Evolutionary conservation across 257 asterid species (phyloP), one percentile per base, ranked within the genome.

Genomic region (Lycium ferocissimum): DNA sequence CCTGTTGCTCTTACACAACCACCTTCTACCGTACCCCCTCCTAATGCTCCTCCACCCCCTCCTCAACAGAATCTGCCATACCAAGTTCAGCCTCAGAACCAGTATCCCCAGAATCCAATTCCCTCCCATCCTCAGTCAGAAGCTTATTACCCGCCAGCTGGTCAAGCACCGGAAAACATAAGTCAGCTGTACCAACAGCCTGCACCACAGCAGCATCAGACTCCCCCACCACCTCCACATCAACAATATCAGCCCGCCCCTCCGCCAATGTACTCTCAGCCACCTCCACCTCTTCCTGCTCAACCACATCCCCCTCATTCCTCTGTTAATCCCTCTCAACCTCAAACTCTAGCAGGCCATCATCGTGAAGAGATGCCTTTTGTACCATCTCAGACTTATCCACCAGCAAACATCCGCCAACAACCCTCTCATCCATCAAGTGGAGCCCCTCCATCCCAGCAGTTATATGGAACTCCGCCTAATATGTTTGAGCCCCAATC

Each of bases 401-500:
- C 91, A 15, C 89, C 91, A 70, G 89, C 91, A 82, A 82, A 85
- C 56, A 79, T 83, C 40, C 93, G 80, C 86, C 97, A 92, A 38
- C 91, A 92, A 38, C 91, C 92, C 49, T 82, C 93, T 81, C 88
- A 80, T 69, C 91, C 95, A 53, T 83, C 92, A 15, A 51, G 86
- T 85, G 94, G 92, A 82, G 91, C 86, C 33, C 88, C 93, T 86
- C 89, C 92, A 49, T 91, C 92, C 47, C 95, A 90, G 85, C 98
- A 93, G 87, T 92, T 86, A 82, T 95, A 91, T 56, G 92, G 90
- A 11, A 88, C 91, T 72, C 87, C 92, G 66, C 86, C 92, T 47
- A 92, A 89, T 89, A 80, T 86, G 79, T 95, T 93, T 38, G 98
- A 93, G 84, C 94, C 97, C 78, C 94, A 92, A 84, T 83, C 99